Conservation (phyloP, 805 yeast genomes). For the Candida verbasci region DNA sequence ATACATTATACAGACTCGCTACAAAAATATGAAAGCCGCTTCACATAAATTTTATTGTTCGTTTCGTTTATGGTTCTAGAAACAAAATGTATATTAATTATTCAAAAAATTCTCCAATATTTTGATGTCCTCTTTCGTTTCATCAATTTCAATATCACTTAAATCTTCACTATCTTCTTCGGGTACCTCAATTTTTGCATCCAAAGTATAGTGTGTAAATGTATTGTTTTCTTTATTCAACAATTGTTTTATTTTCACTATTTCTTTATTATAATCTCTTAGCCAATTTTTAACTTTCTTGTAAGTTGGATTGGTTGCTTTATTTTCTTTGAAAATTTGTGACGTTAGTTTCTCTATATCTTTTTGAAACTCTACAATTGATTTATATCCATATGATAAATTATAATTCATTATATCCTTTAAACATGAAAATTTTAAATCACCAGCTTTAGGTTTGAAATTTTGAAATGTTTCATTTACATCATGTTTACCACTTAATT, state of each 20-base stretch:
- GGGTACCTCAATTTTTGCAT: neutral
- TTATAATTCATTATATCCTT: slow-evolving; percentile 20
- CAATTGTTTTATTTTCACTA: slow-evolving; percentile 6
- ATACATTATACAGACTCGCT: no score
- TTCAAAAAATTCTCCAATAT: neutral
- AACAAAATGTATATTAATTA: no score
- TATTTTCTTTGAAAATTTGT: slow-evolving; percentile 14
- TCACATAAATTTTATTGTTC: no score
- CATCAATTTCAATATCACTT: neutral
- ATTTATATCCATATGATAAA: slow-evolving; percentile 19
- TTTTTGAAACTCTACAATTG: slow-evolving; percentile 19
- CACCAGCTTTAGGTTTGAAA: slow-evolving; percentile 9
- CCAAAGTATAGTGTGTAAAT: neutral
- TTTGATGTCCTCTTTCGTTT: neutral
- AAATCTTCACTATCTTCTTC: neutral
- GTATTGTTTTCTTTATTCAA: slow-evolving; percentile 4
- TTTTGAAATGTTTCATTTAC: slow-evolving; percentile 12
- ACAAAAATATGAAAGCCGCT: no score
- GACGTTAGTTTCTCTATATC: slow-evolving; percentile 27
- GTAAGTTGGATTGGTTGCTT: slow-evolving; percentile 12
- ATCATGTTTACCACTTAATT: slow-evolving; percentile 14
- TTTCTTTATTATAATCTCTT: slow-evolving; percentile 11
- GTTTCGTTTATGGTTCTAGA: no score
- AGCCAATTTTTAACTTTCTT: slow-evolving; percentile 18
- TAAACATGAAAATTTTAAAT: slow-evolving; percentile 9